These are phyloP conservation scores for Pterocarpus santalinus DNA, from an alignment of 306 rosid species.

Conservation along the genomic window DNA sequence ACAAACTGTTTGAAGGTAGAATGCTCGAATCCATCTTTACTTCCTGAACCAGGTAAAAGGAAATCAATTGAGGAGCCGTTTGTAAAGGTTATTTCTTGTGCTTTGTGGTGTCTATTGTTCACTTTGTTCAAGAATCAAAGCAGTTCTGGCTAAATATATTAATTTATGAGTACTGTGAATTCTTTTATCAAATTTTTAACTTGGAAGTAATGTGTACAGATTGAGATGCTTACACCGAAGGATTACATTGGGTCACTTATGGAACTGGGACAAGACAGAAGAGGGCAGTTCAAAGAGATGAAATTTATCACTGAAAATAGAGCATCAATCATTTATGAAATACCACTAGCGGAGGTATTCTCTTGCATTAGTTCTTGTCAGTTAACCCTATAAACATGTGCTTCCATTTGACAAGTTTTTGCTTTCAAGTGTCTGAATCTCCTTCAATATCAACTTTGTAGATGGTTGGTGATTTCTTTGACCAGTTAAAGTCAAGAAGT, in stretches of 20 bases:
- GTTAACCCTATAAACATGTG: conserved; percentile 27
- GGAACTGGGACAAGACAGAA: conserved; percentile 97
- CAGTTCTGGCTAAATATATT: conserved; percentile 30
- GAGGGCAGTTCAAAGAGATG: conserved; percentile 91
- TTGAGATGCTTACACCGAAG: conserved; percentile 93
- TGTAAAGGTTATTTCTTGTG: conserved; percentile 65
- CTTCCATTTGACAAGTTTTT: conserved; percentile 36
- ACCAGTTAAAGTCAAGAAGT: conserved; percentile 95
- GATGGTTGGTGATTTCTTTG: conserved; percentile 95
- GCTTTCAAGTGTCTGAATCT: conserved; percentile 40
- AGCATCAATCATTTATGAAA: conserved; percentile 77
- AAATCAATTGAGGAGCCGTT: conserved; percentile 83
- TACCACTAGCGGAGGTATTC: conserved; percentile 87
- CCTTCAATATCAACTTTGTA: conserved; percentile 46
- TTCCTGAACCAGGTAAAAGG: conserved; percentile 82
- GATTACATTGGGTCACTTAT: conserved; percentile 90
- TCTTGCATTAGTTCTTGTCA: conserved; percentile 43
- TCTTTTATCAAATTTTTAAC: conserved; percentile 16
- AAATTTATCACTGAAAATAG: conserved; percentile 87
- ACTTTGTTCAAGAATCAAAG: conserved; percentile 39
- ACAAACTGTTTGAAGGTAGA: conserved; percentile 60
- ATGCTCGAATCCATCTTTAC: conserved; percentile 84
- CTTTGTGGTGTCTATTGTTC: conserved; percentile 35
- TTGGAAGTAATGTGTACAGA: conserved; percentile 57
- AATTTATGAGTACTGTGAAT: not conserved